These are phyloP conservation scores for Gyrodon lividus DNA, from an alignment of 768 basidiomycete species.

Conservation along the genomic window DNA sequence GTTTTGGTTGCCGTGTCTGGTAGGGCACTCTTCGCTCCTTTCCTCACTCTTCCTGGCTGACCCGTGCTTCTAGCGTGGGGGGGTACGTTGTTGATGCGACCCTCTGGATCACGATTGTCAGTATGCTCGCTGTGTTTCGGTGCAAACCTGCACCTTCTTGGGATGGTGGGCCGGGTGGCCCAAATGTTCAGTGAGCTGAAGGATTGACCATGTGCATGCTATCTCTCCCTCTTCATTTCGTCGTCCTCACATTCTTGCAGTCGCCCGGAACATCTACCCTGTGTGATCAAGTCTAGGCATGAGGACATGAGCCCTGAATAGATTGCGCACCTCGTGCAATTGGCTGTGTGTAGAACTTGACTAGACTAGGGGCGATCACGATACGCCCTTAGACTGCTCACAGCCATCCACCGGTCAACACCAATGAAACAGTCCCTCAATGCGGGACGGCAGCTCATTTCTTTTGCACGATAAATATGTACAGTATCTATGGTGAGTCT, in stretches of 20 bases:
- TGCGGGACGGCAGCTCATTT: no score
- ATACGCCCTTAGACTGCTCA: no score
- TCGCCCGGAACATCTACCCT: constrained; percentile 13
- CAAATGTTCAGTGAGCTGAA: constrained; percentile 19
- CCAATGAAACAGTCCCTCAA: no score
- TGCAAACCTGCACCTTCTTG: constrained; percentile 13
- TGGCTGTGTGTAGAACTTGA: constrained; percentile 3
- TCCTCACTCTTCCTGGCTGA: background rate
- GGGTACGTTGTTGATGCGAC: constrained; percentile 41
- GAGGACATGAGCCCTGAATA: constrained; percentile 6
- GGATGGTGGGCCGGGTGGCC: constrained; percentile 19
- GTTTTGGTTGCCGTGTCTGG: constrained; percentile 44
- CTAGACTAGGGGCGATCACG: no score
- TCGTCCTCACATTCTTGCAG: background rate
- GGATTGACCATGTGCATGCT: constrained; percentile 22
- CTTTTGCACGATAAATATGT: no score
- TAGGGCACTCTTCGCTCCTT: background rate
- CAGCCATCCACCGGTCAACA: no score
- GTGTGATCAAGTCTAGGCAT: constrained; percentile 9
- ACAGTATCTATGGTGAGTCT: no score
- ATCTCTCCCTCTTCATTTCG: background rate
- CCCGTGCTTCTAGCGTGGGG: constrained; percentile 37
- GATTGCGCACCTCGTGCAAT: constrained; percentile 11
- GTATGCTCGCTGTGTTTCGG: constrained; percentile 18
- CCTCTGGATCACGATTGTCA: constrained; percentile 29